Percentiles rank a stretch among this genome's conserved stretches.
Conservation (phyloP, 345 rosid genomes). For the Eucalyptus melliodora region DNA sequence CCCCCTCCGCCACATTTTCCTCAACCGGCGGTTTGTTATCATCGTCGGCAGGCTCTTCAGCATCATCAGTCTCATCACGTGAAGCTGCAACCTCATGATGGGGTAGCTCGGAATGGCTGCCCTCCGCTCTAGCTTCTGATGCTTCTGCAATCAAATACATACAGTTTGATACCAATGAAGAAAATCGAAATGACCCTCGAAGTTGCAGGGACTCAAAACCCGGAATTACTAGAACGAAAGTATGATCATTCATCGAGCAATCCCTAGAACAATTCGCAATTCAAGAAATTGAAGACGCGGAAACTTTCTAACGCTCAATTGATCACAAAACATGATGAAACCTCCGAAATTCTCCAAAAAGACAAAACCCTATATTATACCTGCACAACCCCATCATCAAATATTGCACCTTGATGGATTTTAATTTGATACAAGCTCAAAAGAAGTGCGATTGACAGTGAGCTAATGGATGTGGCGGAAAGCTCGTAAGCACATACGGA, state of each 20-base stretch:
- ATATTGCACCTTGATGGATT: neutral
- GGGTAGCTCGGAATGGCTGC: neutral
- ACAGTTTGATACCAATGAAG: neutral
- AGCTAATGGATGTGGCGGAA: neutral
- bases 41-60: conserved; percentile 32
- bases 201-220: neutral
- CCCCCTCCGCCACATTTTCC: conserved; percentile 36
- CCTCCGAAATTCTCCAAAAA: neutral
- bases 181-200: neutral
- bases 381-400: neutral
- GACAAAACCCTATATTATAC: neutral
- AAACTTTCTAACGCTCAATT: neutral
- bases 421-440: neutral
- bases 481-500: neutral
- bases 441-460: neutral
- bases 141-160: neutral
- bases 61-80: conserved; percentile 11
- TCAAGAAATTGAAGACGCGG: neutral
- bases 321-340: neutral
- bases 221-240: neutral
- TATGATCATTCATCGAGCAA: neutral
- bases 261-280: neutral
- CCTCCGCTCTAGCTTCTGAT: neutral
- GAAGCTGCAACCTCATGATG: conserved; percentile 14
- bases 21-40: conserved; percentile 19